Conservation (phyloP, 495 filamentous ascomycete species). For the Neurospora intermedia region DNA sequence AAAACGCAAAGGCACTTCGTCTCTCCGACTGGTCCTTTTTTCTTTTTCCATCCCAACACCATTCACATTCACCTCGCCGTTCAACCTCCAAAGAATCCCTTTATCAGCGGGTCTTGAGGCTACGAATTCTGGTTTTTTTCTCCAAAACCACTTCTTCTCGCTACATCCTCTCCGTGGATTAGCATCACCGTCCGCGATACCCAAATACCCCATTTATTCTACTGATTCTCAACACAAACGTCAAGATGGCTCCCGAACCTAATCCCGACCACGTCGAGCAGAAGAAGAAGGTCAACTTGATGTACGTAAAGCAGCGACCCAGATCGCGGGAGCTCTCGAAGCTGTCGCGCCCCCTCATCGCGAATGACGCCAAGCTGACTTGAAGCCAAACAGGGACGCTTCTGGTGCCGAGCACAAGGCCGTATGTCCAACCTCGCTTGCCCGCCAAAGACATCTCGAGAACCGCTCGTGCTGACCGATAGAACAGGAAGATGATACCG, state of each 20-base stretch:
- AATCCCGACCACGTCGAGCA: slow-evolving; percentile 54
- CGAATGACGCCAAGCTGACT: slow-evolving; percentile 17
- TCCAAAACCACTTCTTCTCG: background rate
- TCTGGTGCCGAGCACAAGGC: slow-evolving; percentile 84
- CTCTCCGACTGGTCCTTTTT: background rate
- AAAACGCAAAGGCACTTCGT: slow-evolving; percentile 1
- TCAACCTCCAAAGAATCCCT: background rate
- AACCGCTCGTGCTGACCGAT: slow-evolving; percentile 10
- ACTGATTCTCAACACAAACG: slow-evolving; percentile 7
- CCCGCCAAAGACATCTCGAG: slow-evolving; percentile 5
- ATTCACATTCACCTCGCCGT: slow-evolving; percentile 2
- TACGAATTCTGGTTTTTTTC: background rate
- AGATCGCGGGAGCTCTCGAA: slow-evolving; percentile 1
- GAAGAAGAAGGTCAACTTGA: slow-evolving; percentile 87
- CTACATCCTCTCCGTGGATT: background rate
- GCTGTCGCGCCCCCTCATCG: background rate
- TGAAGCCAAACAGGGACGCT: slow-evolving; percentile 53
- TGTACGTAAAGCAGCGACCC: slow-evolving; percentile 45
- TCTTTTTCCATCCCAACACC: background rate
- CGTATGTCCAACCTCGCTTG: slow-evolving; percentile 41
- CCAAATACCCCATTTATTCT: slow-evolving; percentile 7
- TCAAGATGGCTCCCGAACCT: slow-evolving; percentile 27
- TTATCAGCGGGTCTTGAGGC: background rate
- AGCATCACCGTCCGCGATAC: background rate
- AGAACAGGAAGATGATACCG: slow-evolving; percentile 70